These are phyloP conservation scores for Magnolia kwangsiensis DNA, from an alignment of 164 flowering plant species.

Conservation along the genomic window DNA sequence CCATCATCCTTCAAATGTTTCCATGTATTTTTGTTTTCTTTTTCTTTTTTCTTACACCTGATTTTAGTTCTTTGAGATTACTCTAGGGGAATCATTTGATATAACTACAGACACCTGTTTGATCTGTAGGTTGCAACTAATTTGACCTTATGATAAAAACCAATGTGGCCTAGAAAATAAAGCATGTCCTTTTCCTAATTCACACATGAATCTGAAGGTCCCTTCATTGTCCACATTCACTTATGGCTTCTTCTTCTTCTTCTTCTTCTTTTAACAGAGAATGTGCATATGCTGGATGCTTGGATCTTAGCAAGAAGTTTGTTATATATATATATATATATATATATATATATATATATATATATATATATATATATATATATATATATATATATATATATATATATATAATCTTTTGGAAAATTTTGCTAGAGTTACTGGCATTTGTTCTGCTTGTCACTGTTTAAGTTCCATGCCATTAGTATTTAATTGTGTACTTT, in stretches of 20 bases:
- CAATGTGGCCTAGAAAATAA: background rate
- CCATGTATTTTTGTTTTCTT: background rate
- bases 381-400: no score
- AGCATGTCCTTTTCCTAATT: background rate
- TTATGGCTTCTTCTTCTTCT: no score
- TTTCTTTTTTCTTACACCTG: background rate
- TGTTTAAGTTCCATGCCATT: no score
- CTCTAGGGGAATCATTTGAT: background rate
- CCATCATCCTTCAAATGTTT: background rate
- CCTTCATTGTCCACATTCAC: background rate
- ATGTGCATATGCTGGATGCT: background rate
- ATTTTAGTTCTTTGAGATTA: background rate
- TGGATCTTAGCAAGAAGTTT: background rate
- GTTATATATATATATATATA: no score
- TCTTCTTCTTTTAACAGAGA: background rate
- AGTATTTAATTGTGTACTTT: no score
- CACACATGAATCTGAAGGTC: background rate
- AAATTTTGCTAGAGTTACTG: no score
- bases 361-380: no score
- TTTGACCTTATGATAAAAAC: background rate
- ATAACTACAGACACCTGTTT: background rate
- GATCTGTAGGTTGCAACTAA: background rate
- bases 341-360: no score
- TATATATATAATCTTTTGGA: no score
- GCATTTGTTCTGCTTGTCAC: no score